These are phyloP conservation scores for Penicillium verrucosum DNA, from an alignment of 2,329 filamentous ascomycete species.

Conservation along the genomic window DNA sequence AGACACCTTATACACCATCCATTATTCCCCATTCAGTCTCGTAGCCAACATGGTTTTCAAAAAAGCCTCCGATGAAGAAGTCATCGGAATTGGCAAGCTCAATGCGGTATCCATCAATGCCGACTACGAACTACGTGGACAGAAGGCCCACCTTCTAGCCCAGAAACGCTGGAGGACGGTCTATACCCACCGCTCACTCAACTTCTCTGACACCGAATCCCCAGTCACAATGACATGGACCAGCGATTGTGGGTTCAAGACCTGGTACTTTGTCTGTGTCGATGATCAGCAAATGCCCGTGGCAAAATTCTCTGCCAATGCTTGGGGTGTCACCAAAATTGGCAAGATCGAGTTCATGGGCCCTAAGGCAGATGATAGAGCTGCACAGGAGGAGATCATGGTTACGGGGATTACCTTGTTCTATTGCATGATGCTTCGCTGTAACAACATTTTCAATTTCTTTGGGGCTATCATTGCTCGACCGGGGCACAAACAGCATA, in stretches of 20 bases:
- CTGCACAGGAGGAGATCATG: constrained; percentile 30
- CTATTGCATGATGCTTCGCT: constrained; percentile 26
- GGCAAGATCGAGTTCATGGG: constrained; percentile 30
- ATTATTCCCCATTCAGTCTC: constrained; percentile 17
- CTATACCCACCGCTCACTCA: constrained; percentile 29
- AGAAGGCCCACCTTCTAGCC: constrained; percentile 22
- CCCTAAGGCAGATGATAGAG: constrained; percentile 9
- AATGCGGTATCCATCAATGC: constrained; percentile 27
- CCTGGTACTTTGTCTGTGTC: constrained; percentile 33
- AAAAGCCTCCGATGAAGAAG: constrained; percentile 3
- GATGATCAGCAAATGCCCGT: constrained; percentile 29
- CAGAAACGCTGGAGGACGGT: constrained; percentile 27
- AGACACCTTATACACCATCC: constrained; percentile 22
- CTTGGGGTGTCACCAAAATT: constrained; percentile 26
- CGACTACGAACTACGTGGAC: constrained; percentile 26
- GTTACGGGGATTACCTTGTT: constrained; percentile 29
- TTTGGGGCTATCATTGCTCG: constrained; percentile 25
- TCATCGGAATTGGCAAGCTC: constrained; percentile 24
- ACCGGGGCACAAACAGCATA: constrained; percentile 16
- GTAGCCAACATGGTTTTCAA: constrained; percentile 20
- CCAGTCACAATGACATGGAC: constrained; percentile 30
- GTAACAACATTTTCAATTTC: constrained; percentile 23
- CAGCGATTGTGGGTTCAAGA: constrained; percentile 24
- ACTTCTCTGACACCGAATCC: constrained; percentile 18
- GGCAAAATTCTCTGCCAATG: constrained; percentile 25